Conservation (phyloP, 352 stramenopile genomes). For the Phytophthora ohioensis region DNA sequence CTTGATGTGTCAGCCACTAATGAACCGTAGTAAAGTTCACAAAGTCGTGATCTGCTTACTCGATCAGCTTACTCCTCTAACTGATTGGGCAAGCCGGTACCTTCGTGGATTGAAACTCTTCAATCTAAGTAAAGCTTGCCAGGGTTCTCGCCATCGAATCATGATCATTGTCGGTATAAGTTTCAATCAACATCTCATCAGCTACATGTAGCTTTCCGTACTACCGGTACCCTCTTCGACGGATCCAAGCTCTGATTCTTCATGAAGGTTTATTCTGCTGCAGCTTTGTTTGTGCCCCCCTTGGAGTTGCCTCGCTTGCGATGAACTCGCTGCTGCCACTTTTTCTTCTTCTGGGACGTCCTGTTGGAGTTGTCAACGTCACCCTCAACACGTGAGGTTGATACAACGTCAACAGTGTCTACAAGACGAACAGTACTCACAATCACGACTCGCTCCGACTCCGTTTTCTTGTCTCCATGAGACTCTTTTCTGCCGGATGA, state of each 20-base stretch:
- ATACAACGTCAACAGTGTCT: conserved; percentile 12
- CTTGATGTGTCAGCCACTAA: no score
- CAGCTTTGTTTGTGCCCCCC: conserved; percentile 15
- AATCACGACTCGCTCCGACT: conserved; percentile 7
- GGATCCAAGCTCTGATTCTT: neutral
- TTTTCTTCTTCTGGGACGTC: conserved; percentile 38
- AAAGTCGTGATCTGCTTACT: no score
- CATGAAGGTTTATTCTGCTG: conserved; percentile 14
- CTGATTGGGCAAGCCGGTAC: no score
- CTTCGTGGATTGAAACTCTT: no score
- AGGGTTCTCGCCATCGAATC: no score
- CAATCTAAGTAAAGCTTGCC: no score
- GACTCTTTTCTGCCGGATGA: conserved; percentile 11
- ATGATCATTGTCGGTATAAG: no score
- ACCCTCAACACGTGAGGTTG: conserved; percentile 9
- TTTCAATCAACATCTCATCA: no score
- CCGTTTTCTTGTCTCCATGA: conserved; percentile 20
- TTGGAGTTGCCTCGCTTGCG: conserved; percentile 31
- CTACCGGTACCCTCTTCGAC: no score
- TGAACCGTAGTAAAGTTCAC: no score
- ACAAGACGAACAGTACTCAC: conserved; percentile 13
- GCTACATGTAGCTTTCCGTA: no score
- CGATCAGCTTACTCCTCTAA: no score
- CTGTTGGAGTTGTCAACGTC: conserved; percentile 25
- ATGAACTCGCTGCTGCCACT: conserved; percentile 24